Evolutionary conservation across 2,329 filamentous ascomycete genomes (phyloP).

Genomic region (Stachybotrys echinatus): DNA sequence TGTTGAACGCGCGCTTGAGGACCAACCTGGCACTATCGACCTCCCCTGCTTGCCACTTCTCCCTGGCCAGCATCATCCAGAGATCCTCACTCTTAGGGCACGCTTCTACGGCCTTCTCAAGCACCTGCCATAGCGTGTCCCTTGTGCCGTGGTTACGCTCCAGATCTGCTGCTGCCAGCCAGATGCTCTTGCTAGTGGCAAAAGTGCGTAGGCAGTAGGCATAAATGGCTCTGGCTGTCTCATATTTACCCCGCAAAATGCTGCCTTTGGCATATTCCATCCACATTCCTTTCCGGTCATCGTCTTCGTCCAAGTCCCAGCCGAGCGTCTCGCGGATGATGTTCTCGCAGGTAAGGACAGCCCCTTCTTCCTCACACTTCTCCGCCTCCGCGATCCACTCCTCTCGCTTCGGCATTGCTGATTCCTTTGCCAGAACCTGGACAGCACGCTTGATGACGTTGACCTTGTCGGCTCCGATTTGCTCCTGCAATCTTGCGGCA

Average conservation of each 20-base stretch:
- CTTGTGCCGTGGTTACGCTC: constrained; percentile 85
- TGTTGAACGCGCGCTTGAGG: constrained; percentile 83
- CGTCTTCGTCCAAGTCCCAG: constrained; percentile 90
- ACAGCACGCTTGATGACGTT: constrained; percentile 95
- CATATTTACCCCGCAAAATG: constrained; percentile 75
- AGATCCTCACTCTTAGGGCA: constrained; percentile 87
- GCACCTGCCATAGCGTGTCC: constrained; percentile 74
- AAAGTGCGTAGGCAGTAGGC: constrained; percentile 88
- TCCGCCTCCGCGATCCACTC: constrained; percentile 97
- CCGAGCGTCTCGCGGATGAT: constrained; percentile 92
- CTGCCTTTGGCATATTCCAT: constrained; percentile 85
- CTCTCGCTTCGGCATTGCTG: constrained; percentile 94
- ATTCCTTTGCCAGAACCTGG: constrained; percentile 81
- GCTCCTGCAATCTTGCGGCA: constrained; percentile 84
- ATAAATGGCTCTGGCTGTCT: constrained; percentile 90
- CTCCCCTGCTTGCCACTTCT: constrained; percentile 86
- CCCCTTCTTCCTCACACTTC: constrained; percentile 88
- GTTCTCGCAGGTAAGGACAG: constrained; percentile 76
- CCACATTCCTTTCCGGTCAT: constrained; percentile 94
- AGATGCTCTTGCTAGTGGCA: constrained; percentile 79
- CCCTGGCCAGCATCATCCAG: constrained; percentile 94
- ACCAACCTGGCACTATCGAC: constrained; percentile 83
- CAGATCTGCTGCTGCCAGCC: constrained; percentile 85
- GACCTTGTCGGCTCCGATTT: constrained; percentile 70
- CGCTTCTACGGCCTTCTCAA: constrained; percentile 91